Evolutionary conservation across 192 early-diverging fungal genomes (phyloP).

Genomic region (Powellomyces hirtus): DNA sequence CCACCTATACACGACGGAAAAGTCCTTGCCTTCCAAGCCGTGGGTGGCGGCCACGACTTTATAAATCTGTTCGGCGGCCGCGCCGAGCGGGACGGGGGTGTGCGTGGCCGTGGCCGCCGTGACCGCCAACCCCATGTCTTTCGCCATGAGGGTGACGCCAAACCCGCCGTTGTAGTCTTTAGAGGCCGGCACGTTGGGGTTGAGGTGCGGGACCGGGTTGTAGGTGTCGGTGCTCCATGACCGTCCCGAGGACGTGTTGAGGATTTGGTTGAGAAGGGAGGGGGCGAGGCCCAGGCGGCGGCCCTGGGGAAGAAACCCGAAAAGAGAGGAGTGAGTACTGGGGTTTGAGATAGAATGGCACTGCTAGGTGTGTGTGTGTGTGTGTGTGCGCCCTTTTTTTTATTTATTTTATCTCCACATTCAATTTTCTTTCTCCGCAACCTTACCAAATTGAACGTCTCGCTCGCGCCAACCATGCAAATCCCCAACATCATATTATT

Average conservation of each 20-base stretch:
- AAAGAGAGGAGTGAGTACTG: not conserved
- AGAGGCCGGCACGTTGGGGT: conserved; percentile 73
- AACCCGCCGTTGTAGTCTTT: conserved; percentile 89
- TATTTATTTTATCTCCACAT: too few species aligned
- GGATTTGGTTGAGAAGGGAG: conserved; percentile 72
- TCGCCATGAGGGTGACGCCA: conserved; percentile 83
- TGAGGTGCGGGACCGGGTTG: conserved; percentile 84
- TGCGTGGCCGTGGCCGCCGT: conserved; percentile 77
- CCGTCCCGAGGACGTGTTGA: conserved; percentile 87
- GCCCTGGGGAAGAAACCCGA: conserved; percentile 44
- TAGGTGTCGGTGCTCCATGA: conserved; percentile 94
- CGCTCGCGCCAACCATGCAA: conserved; percentile 88
- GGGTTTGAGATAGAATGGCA: too few species aligned
- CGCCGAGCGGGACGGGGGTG: conserved; percentile 70
- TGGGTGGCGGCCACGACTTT: conserved; percentile 62
- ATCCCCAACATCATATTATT: conserved; percentile 97
- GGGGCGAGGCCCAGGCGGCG: conserved; percentile 85
- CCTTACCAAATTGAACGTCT: conserved; percentile 80
- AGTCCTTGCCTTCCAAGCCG: conserved; percentile 78
- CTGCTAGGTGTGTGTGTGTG: too few species aligned
- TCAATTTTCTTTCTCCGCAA: not conserved
- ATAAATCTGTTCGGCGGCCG: conserved; percentile 79
- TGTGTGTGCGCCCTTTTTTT: too few species aligned
- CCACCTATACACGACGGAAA: conserved; percentile 50
- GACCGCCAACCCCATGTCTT: conserved; percentile 88